Conservation (phyloP, 352 stramenopile genomes). For the Phytophthora fragariaefolia region DNA sequence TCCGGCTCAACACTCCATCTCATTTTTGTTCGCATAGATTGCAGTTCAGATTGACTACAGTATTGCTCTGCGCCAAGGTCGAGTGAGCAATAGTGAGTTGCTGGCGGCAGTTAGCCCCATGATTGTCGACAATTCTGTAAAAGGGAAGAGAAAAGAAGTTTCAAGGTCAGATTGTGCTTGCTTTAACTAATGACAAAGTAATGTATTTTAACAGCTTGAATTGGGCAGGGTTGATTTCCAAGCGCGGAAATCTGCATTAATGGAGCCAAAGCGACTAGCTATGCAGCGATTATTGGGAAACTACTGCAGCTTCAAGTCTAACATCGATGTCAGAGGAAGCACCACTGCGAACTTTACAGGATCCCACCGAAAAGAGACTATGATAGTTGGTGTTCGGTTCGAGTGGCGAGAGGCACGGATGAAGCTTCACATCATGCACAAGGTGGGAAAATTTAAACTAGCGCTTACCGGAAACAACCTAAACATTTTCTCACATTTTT, state of each 20-base stretch:
- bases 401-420: conserved; percentile 75
- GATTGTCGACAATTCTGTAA: neutral
- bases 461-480: neutral
- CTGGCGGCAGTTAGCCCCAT: conserved; percentile 11
- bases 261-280: conserved; percentile 49
- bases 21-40: conserved; percentile 39
- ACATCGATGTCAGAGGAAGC: neutral
- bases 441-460: conserved; percentile 47
- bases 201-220: neutral
- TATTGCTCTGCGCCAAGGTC: conserved; percentile 40
- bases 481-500: neutral
- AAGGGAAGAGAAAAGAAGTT: conserved; percentile 34
- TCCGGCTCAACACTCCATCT: neutral
- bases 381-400: conserved; percentile 65
- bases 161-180: conserved; percentile 37
- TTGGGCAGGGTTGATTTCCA: conserved; percentile 53
- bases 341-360: neutral
- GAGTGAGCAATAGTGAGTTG: conserved; percentile 30
- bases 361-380: conserved; percentile 40
- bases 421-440: conserved; percentile 66
- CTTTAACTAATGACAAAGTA: neutral
- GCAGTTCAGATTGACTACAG: conserved; percentile 69
- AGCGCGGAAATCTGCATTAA: conserved; percentile 52
- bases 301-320: conserved; percentile 73
- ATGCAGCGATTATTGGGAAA: conserved; percentile 50